Evolutionary conservation across 2,329 filamentous ascomycete species (phyloP).

Genomic region (Trichophyton simii): DNA sequence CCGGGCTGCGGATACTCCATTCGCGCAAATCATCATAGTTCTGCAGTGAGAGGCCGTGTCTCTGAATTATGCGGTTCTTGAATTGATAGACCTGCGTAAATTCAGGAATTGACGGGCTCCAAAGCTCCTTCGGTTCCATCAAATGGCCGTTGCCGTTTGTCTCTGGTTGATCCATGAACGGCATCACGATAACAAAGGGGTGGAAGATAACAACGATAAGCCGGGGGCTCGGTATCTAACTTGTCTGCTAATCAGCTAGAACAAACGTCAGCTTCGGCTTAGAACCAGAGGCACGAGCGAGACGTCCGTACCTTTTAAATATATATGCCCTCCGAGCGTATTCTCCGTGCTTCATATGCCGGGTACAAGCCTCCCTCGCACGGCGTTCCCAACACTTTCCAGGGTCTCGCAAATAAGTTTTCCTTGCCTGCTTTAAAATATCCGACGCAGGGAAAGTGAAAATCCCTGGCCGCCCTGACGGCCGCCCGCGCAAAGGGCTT

Average conservation of each 20-base stretch:
- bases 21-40: constrained; percentile 64
- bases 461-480: neutral
- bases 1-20: constrained; percentile 71
- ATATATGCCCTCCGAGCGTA: neutral
- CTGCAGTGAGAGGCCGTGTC: constrained; percentile 49
- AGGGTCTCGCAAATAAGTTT: neutral
- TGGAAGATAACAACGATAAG: neutral
- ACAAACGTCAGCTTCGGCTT: no score
- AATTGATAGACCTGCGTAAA: constrained; percentile 62
- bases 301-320: neutral
- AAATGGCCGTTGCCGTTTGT: constrained; percentile 8
- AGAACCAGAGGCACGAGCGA: no score
- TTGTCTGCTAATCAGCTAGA: no score
- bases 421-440: neutral
- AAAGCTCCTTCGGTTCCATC: constrained; percentile 41
- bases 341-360: no score
- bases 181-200: constrained; percentile 8
- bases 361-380: neutral
- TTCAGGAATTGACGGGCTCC: constrained; percentile 56
- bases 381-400: neutral
- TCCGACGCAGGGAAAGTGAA: neutral
- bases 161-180: constrained; percentile 8
- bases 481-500: neutral
- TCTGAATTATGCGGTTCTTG: constrained; percentile 54
- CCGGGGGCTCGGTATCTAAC: no score